These are phyloP conservation scores for Neurospora tetrasperma DNA, from an alignment of 495 filamentous ascomycete genomes.

Conservation along the genomic window DNA sequence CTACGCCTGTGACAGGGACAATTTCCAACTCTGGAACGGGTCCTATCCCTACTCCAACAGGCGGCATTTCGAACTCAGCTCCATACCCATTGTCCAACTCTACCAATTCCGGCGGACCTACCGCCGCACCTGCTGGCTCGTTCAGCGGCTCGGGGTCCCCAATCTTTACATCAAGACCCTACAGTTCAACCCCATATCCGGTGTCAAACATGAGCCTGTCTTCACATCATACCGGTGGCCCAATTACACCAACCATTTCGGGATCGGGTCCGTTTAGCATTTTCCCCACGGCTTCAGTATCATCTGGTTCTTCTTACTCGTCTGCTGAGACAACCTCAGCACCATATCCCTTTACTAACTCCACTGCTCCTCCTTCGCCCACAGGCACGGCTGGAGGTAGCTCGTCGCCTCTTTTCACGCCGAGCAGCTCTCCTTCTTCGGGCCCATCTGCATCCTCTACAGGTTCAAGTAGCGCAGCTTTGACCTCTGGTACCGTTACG, in stretches of 20 bases:
- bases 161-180: neutral
- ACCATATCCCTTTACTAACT: conserved; percentile 16
- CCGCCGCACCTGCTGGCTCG: conserved; percentile 12
- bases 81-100: conserved; percentile 20
- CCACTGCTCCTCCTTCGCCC: conserved; percentile 3
- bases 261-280: neutral
- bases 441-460: conserved; percentile 1
- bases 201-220: conserved; percentile 13
- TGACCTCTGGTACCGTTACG: neutral
- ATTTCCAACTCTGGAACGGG: conserved; percentile 1
- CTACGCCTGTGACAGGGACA: conserved; percentile 3
- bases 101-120: conserved; percentile 11
- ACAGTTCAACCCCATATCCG: conserved; percentile 13
- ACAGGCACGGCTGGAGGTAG: neutral
- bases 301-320: conserved; percentile 1
- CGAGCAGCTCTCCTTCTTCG: neutral
- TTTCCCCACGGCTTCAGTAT: neutral
- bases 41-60: neutral
- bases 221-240: conserved; percentile 2
- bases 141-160: neutral
- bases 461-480: neutral
- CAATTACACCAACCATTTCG: conserved; percentile 1
- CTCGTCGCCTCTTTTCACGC: neutral
- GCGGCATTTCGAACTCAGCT: conserved; percentile 9
- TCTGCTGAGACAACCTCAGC: conserved; percentile 4